Conservation (phyloP, 345 rosid genomes). For the Pistacia vera region DNA sequence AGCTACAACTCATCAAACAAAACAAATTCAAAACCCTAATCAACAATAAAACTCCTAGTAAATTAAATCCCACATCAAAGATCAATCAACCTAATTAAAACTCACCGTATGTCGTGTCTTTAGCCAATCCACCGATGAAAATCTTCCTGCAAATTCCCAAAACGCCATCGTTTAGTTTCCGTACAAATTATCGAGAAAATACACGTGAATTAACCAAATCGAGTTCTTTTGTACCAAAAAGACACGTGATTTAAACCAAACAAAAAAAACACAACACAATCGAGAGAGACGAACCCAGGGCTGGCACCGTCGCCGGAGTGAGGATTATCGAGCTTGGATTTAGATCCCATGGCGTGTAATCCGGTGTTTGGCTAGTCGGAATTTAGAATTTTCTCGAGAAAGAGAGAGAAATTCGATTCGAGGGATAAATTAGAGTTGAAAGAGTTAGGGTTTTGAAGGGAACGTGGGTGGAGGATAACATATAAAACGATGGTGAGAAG, state of each 20-base stretch:
- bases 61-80: too few relatives aligned
- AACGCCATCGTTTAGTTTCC: background rate
- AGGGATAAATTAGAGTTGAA: background rate
- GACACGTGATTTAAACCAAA: background rate
- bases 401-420: too few relatives aligned
- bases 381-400: background rate
- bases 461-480: background rate
- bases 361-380: too few relatives aligned
- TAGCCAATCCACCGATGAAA: conserved; percentile 85
- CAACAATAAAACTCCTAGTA: background rate
- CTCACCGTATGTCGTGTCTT: conserved; percentile 68
- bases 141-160: conserved; percentile 58
- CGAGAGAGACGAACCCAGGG: conserved; percentile 59
- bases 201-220: too few relatives aligned
- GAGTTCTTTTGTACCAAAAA: background rate
- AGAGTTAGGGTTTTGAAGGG: conserved; percentile 13
- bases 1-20: conserved; percentile 37
- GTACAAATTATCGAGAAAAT: background rate
- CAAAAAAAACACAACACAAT: background rate
- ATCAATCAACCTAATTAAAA: background rate
- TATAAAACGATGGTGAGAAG: background rate
- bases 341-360: conserved; percentile 55
- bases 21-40: background rate
- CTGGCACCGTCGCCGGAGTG: conserved; percentile 75
- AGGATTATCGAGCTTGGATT: conserved; percentile 47